Conservation (phyloP, 345 rosid genomes). For the Noccaea caerulescens region DNA sequence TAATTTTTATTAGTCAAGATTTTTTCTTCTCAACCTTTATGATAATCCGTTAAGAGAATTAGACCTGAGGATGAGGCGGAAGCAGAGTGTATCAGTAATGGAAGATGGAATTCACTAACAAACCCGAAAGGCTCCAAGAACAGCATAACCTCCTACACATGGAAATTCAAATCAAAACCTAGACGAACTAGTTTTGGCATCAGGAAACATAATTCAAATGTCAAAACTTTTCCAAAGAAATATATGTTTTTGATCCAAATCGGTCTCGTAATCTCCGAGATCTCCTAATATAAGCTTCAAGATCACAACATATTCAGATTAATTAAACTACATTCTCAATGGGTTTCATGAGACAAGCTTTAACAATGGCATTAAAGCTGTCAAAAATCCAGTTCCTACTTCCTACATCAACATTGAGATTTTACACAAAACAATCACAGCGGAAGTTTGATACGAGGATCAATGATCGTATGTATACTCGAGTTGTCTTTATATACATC, state of each 20-base stretch:
- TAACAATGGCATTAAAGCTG: neutral
- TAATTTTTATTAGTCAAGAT: slow-evolving; percentile 41
- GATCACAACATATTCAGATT: neutral
- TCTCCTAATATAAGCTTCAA: neutral
- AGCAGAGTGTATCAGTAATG: slow-evolving; percentile 25
- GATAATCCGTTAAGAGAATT: neutral
- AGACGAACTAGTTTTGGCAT: neutral
- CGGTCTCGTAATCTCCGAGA: neutral
- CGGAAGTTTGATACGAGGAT: neutral
- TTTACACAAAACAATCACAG: neutral
- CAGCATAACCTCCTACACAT: slow-evolving; percentile 19
- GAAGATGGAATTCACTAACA: neutral
- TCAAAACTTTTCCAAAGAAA: neutral
- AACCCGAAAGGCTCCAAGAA: slow-evolving; percentile 12
- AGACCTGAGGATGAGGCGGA: slow-evolving; percentile 48
- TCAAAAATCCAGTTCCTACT: neutral
- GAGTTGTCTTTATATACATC: too few relatives aligned
- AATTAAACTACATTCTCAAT: neutral
- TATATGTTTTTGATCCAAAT: slow-evolving; percentile 12
- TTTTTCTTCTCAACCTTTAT: neutral
- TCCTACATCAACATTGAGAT: neutral
- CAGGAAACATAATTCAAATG: neutral
- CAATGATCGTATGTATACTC: neutral
- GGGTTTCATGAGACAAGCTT: neutral
- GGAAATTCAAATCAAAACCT: neutral